Percentiles rank a stretch among this genome's conserved stretches.
phyloP scores from a whole-genome alignment of 768 basidiomycete species.

The Lentinula sp. region DNA sequence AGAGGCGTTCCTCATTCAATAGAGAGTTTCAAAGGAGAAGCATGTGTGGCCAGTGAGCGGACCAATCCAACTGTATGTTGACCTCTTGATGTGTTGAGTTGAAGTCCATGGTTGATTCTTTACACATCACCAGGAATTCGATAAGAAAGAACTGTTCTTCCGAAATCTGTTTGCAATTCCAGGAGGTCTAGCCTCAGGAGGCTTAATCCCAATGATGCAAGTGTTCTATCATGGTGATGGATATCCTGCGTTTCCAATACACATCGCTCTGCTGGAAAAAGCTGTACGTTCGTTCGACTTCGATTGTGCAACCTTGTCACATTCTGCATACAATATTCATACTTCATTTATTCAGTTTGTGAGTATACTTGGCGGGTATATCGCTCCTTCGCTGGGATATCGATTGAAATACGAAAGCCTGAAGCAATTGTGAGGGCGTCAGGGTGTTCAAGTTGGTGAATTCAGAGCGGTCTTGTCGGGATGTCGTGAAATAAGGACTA shows the following conservation, averaged over 20 bases:
- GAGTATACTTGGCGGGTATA: not conserved
- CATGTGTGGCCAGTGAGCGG: too few species aligned
- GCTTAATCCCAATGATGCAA: not conserved
- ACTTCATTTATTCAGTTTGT: not conserved
- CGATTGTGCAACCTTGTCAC: not conserved
- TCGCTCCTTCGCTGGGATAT: not conserved
- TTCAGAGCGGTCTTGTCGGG: too few species aligned
- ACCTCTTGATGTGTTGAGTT: too few species aligned
- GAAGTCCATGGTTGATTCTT: too few species aligned
- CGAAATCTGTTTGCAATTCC: not conserved
- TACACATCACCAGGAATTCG: not conserved
- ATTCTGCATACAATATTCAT: not conserved
- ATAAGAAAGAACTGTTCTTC: not conserved
- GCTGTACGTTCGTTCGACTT: not conserved
- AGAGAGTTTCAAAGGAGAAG: slow-evolving; percentile 7
- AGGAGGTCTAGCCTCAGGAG: not conserved
- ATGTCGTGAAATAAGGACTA: too few species aligned
- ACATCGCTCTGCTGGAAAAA: not conserved
- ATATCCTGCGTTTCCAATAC: not conserved
- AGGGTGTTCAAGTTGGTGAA: too few species aligned
- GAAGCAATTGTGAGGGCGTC: not conserved
- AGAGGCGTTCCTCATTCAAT: slow-evolving; percentile 22
- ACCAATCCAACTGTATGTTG: too few species aligned
- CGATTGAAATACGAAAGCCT: not conserved
- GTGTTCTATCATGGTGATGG: not conserved